Conservation (phyloP, 1,284 basidiomycete species). For the Microbotryum violaceum region DNA sequence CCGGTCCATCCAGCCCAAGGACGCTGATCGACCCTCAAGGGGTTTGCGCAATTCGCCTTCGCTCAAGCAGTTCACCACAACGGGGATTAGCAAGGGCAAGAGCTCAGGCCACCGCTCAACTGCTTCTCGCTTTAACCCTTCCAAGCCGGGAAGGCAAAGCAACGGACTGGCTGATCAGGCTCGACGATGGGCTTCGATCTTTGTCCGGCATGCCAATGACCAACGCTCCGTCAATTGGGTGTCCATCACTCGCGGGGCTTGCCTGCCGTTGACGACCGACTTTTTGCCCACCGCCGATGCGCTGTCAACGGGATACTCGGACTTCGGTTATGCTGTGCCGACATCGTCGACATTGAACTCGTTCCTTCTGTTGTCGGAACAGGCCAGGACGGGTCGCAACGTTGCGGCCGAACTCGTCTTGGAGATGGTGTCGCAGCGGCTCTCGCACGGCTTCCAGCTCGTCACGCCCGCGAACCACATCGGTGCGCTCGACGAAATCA, state of each 20-base stretch:
- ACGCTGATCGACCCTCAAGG: conserved; percentile 1
- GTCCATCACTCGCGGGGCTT: conserved; percentile 48
- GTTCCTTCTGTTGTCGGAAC: conserved; percentile 53
- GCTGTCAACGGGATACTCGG: conserved; percentile 67
- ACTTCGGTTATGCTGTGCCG: conserved; percentile 51
- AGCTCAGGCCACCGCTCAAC: conserved; percentile 6
- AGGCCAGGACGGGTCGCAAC: conserved; percentile 40
- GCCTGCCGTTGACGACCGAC: conserved; percentile 87
- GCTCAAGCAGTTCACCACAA: conserved; percentile 13
- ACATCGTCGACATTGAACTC: conserved; percentile 42
- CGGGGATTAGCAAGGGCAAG: conserved; percentile 9
- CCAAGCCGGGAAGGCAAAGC: conserved; percentile 29
- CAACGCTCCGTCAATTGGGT: conserved; percentile 70
- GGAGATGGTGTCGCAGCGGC: conserved; percentile 84
- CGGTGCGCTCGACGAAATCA: conserved; percentile 22
- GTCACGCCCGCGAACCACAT: conserved; percentile 45
- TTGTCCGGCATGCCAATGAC: conserved; percentile 30
- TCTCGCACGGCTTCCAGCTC: conserved; percentile 96
- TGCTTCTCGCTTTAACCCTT: conserved; percentile 23
- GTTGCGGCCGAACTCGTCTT: conserved; percentile 58
- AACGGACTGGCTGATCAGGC: conserved; percentile 30
- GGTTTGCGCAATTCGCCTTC: conserved; percentile 17
- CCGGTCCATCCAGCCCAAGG: not conserved
- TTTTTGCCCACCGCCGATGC: conserved; percentile 70
- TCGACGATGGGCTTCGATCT: conserved; percentile 33